Conservation (phyloP, 225 moss, liverwort and hornwort genomes). For the Anthoceros angustus region DNA sequence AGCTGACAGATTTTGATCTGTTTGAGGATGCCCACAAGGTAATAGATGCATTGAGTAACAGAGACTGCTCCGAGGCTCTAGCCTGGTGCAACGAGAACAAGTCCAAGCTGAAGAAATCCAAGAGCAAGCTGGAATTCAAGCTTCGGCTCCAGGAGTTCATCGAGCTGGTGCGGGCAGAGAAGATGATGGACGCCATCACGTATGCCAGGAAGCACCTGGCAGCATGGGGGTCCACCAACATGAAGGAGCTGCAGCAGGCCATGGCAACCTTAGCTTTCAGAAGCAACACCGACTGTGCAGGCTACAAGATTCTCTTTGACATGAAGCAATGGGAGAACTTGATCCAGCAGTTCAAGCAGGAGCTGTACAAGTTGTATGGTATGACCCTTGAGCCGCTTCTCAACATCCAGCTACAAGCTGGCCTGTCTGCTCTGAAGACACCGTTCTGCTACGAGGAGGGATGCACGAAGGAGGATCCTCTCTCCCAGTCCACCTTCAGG, state of each 20-base stretch:
- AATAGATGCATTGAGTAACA: constrained; percentile 71
- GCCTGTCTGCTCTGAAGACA: constrained; percentile 92
- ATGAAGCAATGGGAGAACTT: constrained; percentile 93
- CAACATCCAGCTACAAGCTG: constrained; percentile 96
- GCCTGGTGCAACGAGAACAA: constrained; percentile 96
- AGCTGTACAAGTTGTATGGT: constrained; percentile 96
- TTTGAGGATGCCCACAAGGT: constrained; percentile 93
- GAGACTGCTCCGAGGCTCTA: constrained; percentile 90
- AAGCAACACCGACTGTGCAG: constrained; percentile 96
- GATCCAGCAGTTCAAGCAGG: constrained; percentile 88
- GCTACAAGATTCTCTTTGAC: constrained; percentile 95
- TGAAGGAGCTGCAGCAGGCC: constrained; percentile 99
- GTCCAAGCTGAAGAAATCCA: constrained; percentile 79
- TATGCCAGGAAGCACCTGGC: constrained; percentile 97
- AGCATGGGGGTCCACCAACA: constrained; percentile 79
- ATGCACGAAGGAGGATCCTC: constrained; percentile 96
- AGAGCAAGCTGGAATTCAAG: constrained; percentile 99
- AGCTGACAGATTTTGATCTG: constrained; percentile 86
- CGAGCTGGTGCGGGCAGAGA: constrained; percentile 86
- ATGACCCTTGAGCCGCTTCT: constrained; percentile 95
- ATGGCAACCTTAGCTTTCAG: constrained; percentile 99
- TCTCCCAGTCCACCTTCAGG: constrained; percentile 72
- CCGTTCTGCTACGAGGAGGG: constrained; percentile 98
- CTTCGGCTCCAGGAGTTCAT: constrained; percentile 96
- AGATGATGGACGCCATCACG: constrained; percentile 97